These are phyloP conservation scores for Ascoidea rubescens DNA, from an alignment of 805 yeast species.

Conservation along the genomic window DNA sequence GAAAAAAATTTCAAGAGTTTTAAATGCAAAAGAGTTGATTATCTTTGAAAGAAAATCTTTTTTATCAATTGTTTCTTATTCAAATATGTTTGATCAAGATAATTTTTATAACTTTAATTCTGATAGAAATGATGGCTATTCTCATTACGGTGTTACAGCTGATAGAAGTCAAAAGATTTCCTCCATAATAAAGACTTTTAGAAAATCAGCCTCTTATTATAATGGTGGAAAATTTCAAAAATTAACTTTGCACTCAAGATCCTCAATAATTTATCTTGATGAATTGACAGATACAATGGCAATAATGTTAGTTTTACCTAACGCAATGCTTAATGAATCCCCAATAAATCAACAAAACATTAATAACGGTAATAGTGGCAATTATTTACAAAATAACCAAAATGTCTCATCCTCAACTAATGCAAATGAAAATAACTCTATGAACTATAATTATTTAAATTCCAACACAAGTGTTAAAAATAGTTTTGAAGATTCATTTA, in stretches of 20 bases:
- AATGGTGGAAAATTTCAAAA: slow-evolving; percentile 29
- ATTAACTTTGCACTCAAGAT: slow-evolving; percentile 31
- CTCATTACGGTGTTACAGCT: not conserved
- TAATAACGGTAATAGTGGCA: slow-evolving; percentile 13
- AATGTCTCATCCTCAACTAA: not conserved
- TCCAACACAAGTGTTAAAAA: slow-evolving; percentile 6
- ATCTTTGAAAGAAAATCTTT: slow-evolving; percentile 90
- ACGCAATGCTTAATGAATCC: slow-evolving; percentile 16
- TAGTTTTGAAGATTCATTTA: slow-evolving; percentile 10
- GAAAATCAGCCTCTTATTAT: slow-evolving; percentile 28
- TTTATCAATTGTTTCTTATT: slow-evolving; percentile 38
- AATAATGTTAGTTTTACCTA: slow-evolving; percentile 28
- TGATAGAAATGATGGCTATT: slow-evolving; percentile 3
- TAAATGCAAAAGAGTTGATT: slow-evolving; percentile 82
- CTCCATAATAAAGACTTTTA: slow-evolving; percentile 33
- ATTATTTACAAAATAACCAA: not conserved
- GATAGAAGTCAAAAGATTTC: slow-evolving; percentile 23
- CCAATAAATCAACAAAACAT: slow-evolving; percentile 12
- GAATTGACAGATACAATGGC: slow-evolving; percentile 31
- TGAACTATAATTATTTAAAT: not conserved
- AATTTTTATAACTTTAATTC: slow-evolving; percentile 4
- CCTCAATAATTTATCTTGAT: slow-evolving; percentile 29
- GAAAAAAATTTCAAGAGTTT: slow-evolving; percentile 51
- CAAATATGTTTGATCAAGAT: slow-evolving; percentile 21
- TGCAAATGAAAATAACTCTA: slow-evolving; percentile 1